Conservation (phyloP, 371 early-diverging fungal genomes). For the Mucor ambiguus region DNA sequence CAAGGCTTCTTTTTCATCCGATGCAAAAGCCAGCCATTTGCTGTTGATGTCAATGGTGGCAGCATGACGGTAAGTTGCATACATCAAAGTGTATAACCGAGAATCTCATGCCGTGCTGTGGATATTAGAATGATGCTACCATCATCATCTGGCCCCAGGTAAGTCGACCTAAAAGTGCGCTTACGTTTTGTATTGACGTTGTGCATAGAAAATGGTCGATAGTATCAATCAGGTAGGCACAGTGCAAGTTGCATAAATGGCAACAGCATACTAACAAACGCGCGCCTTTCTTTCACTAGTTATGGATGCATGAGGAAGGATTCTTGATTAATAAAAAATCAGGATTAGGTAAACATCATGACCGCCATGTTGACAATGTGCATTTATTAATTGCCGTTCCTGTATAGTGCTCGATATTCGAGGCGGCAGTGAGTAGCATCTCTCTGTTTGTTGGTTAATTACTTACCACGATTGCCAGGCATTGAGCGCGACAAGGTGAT, state of each 20-base stretch:
- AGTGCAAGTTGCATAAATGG: background rate
- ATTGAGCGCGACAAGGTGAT: conserved; percentile 44
- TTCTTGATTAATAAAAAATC: conserved; percentile 57
- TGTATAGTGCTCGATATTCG: conserved; percentile 46
- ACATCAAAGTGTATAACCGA: background rate
- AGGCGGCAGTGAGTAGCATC: conserved; percentile 30
- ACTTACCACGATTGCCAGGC: conserved; percentile 10
- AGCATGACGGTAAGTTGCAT: conserved; percentile 38
- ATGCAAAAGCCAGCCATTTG: conserved; percentile 33
- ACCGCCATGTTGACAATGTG: background rate
- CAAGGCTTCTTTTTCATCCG: conserved; percentile 51
- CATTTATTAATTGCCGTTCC: background rate
- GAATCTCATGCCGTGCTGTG: background rate
- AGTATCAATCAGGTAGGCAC: conserved; percentile 48
- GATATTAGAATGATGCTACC: conserved; percentile 47
- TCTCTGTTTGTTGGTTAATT: background rate
- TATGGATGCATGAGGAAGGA: conserved; percentile 57
- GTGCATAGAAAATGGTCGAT: conserved; percentile 47
- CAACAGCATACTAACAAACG: background rate
- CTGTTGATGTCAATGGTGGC: conserved; percentile 43
- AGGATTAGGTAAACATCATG: conserved; percentile 40
- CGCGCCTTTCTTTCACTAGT: conserved; percentile 18
- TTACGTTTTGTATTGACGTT: no score
- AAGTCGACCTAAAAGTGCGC: background rate
- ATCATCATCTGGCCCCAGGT: conserved; percentile 59